Conservation (phyloP, 345 rosid genomes). For the Salix brachista region DNA sequence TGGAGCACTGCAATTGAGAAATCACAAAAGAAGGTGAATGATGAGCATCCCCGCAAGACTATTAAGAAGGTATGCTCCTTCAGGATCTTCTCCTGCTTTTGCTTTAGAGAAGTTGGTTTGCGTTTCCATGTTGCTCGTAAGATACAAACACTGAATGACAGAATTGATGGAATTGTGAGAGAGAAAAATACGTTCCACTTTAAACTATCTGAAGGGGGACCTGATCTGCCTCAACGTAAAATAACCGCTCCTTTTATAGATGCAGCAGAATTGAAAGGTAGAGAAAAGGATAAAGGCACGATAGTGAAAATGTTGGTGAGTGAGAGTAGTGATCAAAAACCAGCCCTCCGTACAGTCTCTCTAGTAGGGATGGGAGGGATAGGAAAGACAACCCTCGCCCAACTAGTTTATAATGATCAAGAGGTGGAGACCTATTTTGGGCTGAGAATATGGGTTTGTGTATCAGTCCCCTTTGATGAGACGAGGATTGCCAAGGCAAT, state of each 20-base stretch:
- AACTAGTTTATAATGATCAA: background rate
- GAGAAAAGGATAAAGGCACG: background rate
- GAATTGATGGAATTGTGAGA: background rate
- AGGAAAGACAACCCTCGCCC: conserved; percentile 8
- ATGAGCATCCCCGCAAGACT: too few species aligned
- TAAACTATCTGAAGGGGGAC: background rate
- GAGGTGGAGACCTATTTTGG: background rate
- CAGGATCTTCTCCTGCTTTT: too few species aligned
- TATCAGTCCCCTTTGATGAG: conserved; percentile 11
- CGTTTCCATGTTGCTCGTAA: background rate
- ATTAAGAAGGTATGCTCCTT: too few species aligned
- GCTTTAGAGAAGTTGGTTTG: background rate
- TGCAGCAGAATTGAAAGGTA: background rate
- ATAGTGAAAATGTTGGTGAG: background rate
- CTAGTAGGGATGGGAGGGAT: conserved; percentile 8
- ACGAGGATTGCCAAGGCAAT: background rate
- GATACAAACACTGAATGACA: background rate
- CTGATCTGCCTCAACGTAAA: background rate
- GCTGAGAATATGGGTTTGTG: conserved; percentile 14
- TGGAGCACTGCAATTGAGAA: too few species aligned
- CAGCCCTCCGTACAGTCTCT: background rate
- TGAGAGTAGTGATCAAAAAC: background rate
- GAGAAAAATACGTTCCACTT: background rate
- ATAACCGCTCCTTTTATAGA: background rate
- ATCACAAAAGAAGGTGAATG: too few species aligned